phyloP scores from a whole-genome alignment of 1,284 basidiomycete species.

The Trichosporon asahii region DNA sequence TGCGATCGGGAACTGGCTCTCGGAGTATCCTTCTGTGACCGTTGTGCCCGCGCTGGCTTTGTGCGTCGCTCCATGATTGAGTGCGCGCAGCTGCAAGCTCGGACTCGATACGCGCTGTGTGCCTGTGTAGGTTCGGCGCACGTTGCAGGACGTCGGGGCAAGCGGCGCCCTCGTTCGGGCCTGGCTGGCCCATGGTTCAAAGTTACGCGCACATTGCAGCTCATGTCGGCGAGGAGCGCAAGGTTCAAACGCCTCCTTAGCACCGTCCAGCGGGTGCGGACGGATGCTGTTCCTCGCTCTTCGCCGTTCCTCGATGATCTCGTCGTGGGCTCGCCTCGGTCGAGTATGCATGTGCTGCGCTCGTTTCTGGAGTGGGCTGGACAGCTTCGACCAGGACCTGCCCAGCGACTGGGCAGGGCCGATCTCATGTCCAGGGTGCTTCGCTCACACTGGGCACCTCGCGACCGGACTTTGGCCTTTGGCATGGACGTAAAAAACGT shows the following conservation, averaged over 20 bases:
- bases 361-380: not conserved
- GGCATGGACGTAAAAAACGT: not conserved
- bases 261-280: no score
- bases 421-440: not conserved
- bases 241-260: not conserved
- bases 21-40: conserved; percentile 1
- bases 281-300: not conserved
- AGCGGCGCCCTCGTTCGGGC: not conserved
- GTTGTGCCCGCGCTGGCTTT: not conserved
- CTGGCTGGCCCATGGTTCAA: not conserved
- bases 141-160: not conserved
- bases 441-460: not conserved
- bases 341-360: not conserved
- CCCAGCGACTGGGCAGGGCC: not conserved
- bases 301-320: not conserved
- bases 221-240: not conserved
- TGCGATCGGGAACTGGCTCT: conserved; percentile 1
- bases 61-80: not conserved
- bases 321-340: not conserved
- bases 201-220: conserved; percentile 5
- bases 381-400: not conserved
- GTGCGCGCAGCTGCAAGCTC: not conserved
- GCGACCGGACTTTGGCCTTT: not conserved
- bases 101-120: not conserved
- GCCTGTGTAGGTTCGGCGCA: not conserved